These are phyloP conservation scores for Raphanus raphanistrum DNA, from an alignment of 345 rosid species.

Conservation along the genomic window DNA sequence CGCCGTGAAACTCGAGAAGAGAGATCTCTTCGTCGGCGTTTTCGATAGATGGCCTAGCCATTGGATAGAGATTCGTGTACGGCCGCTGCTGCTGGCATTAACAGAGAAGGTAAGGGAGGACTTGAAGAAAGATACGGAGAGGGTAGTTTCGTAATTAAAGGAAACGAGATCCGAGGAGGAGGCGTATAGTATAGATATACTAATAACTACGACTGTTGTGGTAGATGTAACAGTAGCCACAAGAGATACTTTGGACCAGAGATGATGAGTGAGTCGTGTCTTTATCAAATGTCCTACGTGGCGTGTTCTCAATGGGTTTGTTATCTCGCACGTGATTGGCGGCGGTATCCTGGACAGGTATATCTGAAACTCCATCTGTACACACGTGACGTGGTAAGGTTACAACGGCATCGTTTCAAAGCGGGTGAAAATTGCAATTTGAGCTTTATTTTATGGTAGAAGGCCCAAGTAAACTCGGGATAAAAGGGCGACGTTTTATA, in stretches of 20 bases:
- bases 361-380: too few species aligned
- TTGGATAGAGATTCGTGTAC: constrained; percentile 21
- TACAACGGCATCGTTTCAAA: background rate
- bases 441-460: too few species aligned
- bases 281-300: background rate
- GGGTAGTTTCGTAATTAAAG: constrained; percentile 30
- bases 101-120: constrained; percentile 10
- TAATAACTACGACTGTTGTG: constrained; percentile 7
- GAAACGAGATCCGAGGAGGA: background rate
- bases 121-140: constrained; percentile 10
- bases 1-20: constrained; percentile 53
- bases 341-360: background rate
- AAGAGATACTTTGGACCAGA: background rate
- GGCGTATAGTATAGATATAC: background rate
- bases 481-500: background rate
- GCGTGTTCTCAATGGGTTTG: background rate
- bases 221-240: background rate
- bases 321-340: background rate
- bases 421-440: background rate
- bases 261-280: background rate
- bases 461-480: too few species aligned
- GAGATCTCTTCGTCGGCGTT: constrained; percentile 61
- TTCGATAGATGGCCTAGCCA: constrained; percentile 42
- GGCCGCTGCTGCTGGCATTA: background rate
- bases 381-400: background rate